Base-by-base conservation (phyloP, 495 filamentous ascomycete species). In the Evansstolkia leycettana region DNA sequence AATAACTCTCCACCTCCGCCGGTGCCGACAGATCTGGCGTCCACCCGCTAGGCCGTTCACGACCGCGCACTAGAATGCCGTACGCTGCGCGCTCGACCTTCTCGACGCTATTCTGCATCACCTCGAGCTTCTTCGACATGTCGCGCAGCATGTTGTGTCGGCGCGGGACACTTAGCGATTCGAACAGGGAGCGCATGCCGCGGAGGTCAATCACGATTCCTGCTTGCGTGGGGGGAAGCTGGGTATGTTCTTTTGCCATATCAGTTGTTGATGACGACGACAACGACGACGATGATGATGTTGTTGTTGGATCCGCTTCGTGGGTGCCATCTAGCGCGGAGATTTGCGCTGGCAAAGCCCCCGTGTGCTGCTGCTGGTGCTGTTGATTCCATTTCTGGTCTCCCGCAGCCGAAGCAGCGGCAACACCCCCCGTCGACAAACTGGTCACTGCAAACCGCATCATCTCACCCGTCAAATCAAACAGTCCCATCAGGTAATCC, bases 31-130 rank as follows among this genome's bases (percentile, higher is more conserved):
- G 47, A 58, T 93, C 89, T 16, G 89, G 90, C 44, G 85, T 73
- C 90, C 90, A 96, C 4, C 90, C 90, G 43, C 78, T 80, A 2
- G 90, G 92, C 38, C 86, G 64, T 60, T 98, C 90, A 32, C 76
- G 79, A 0, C 92, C 90, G 8, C 92, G 64, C 9, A 98, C 78
- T 19, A 76, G 70, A 49, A 93, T 72, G 7, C 85, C 84, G 60
- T 94, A 96, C 11, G 84, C 77, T 12, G 87, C 77, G 13, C 73
- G 71, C 67, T 98, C 90, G 16, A 96, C 90, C 71, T 98, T 98
- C 49, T 83, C 76, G 20, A 98, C 88, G 54, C 84, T 86, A 43
- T 66, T 69, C 46, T 75, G 71, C 86, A 94, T 94, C 5, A 92
- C 84, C 33, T 75, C 75, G 47, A 80, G 67, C 71, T 95, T 96